phyloP scores from a whole-genome alignment of 1,139 yeast species.

The Protomyces macrosporus region DNA sequence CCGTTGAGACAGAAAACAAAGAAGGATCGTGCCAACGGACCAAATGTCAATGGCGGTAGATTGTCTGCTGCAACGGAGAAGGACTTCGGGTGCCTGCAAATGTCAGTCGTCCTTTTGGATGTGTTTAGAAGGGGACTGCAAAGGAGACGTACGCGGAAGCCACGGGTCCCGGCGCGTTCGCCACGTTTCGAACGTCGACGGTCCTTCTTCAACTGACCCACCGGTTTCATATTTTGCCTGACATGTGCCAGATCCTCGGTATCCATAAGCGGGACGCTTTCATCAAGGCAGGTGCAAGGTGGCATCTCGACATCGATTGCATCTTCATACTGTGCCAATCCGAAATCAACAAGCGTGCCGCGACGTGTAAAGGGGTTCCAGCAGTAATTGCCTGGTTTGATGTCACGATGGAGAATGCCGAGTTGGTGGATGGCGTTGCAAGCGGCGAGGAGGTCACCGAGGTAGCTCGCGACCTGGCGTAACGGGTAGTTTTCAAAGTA shows the following conservation, averaged over 20 bases:
- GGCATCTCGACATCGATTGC: constrained; percentile 7
- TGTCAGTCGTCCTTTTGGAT: not conserved
- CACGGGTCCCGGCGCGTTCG: constrained; percentile 80
- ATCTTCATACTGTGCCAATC: constrained; percentile 58
- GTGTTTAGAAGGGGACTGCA: not conserved
- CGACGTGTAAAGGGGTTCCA: constrained; percentile 67
- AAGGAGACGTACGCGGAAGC: constrained; percentile 46
- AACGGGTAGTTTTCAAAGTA: constrained; percentile 24
- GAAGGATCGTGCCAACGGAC: constrained; percentile 70
- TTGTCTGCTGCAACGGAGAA: constrained; percentile 69
- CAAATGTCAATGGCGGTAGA: constrained; percentile 64
- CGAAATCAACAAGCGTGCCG: constrained; percentile 86
- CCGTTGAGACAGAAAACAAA: constrained; percentile 56
- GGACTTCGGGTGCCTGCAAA: constrained; percentile 60
- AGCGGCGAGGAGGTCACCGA: constrained; percentile 61
- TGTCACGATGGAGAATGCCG: constrained; percentile 76
- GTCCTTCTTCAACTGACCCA: constrained; percentile 37
- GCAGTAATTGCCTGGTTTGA: constrained; percentile 72
- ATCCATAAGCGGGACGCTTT: not conserved
- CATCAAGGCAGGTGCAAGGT: constrained; percentile 18
- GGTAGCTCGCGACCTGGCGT: constrained; percentile 20
- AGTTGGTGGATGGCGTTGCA: constrained; percentile 66
- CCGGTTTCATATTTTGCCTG: not conserved
- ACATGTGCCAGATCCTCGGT: not conserved
- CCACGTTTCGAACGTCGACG: constrained; percentile 46